A percentile compares a stretch with the other conserved stretches of the same genome.
Conservation (phyloP, 2,329 filamentous ascomycete genomes). For the Pyricularia grisea region DNA sequence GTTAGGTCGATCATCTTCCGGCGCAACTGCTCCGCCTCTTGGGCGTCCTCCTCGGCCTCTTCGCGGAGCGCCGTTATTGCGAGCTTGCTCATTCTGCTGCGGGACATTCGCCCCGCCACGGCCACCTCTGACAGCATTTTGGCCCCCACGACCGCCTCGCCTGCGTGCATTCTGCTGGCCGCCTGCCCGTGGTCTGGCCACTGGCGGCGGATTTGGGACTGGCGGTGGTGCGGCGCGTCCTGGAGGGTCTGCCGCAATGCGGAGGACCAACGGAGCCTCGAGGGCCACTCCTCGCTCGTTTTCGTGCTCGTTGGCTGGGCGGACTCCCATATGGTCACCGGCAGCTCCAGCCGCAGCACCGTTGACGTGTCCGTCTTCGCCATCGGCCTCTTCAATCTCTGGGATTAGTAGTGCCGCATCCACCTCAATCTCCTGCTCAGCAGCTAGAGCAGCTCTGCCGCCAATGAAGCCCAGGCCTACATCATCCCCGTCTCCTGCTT, state of each 20-base stretch:
- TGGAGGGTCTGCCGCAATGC: constrained; percentile 30
- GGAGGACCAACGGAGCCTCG: constrained; percentile 47
- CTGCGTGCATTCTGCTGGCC: not conserved
- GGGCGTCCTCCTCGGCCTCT: constrained; percentile 3
- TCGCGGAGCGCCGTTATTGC: not conserved
- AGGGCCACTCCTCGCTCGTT: constrained; percentile 30
- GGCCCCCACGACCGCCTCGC: constrained; percentile 1
- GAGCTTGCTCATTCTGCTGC: constrained; percentile 4
- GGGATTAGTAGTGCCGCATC: constrained; percentile 11
- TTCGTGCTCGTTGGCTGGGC: constrained; percentile 16
- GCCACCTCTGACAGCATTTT: not conserved
- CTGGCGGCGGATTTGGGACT: constrained; percentile 1
- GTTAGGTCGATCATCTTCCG: not conserved
- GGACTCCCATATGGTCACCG: constrained; percentile 9
- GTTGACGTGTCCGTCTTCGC: constrained; percentile 15
- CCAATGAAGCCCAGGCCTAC: constrained; percentile 36
- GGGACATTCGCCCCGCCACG: not conserved
- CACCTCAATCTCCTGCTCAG: not conserved
- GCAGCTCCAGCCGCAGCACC: constrained; percentile 5
- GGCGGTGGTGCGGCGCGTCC: constrained; percentile 4
- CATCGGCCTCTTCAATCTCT: constrained; percentile 23
- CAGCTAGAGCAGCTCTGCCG: constrained; percentile 14
- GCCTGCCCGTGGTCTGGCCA: not conserved
- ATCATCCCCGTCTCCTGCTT: constrained; percentile 62
- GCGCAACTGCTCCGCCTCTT: constrained; percentile 2